Conservation (phyloP, 108 stramenopile species). For the Epipyxis sp. region DNA sequence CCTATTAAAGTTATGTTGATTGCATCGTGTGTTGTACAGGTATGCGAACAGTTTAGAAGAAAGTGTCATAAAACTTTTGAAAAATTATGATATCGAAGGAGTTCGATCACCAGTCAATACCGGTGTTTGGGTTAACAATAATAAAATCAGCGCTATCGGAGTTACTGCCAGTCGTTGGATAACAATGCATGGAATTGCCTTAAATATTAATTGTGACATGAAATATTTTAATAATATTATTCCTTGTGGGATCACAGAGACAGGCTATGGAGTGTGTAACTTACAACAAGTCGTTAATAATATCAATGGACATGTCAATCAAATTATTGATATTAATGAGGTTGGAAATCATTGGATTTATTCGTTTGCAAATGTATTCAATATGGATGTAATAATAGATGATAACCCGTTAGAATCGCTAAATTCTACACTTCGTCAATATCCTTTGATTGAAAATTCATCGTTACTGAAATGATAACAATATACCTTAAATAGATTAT, state of each 20-base stretch:
- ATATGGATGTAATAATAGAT: too few species aligned
- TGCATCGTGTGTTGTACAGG: too few species aligned
- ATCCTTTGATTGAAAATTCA: too few species aligned
- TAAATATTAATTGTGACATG: conserved; percentile 80
- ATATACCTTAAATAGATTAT: too few species aligned
- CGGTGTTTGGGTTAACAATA: conserved; percentile 82
- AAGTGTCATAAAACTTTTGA: conserved; percentile 9
- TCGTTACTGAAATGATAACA: too few species aligned
- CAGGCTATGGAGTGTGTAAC: background rate
- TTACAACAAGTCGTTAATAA: background rate
- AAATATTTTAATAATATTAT: conserved; percentile 70
- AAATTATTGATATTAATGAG: too few species aligned
- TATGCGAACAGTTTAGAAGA: conserved; percentile 16
- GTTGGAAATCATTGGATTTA: too few species aligned
- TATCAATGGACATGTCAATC: too few species aligned
- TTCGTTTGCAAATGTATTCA: too few species aligned
- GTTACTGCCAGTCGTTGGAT: conserved; percentile 84
- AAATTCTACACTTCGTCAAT: too few species aligned
- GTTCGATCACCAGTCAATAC: conserved; percentile 44
- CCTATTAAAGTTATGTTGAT: too few species aligned
- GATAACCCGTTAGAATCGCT: too few species aligned
- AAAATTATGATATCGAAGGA: conserved; percentile 23
- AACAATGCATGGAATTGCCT: conserved; percentile 92
- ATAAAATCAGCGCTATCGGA: conserved; percentile 87
- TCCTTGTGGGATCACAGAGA: conserved; percentile 60